Conservation (phyloP, 2,329 filamentous ascomycete species). For the Colletotrichum orchidophilum region DNA sequence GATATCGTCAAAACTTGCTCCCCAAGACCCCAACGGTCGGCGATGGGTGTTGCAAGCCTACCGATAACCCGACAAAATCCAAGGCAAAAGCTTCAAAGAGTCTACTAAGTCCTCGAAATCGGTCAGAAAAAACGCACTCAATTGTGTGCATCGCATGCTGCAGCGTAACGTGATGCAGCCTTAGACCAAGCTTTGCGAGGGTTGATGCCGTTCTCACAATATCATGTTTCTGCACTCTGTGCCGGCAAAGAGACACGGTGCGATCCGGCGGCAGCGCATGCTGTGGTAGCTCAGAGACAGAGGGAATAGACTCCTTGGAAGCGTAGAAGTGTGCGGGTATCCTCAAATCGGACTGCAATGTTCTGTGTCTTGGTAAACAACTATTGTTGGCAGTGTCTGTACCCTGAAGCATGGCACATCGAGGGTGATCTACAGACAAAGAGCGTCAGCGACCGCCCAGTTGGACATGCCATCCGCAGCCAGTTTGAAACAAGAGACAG, state of each 20-base stretch:
- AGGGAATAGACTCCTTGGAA: not conserved
- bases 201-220: not conserved
- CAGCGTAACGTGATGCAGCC: slow-evolving; percentile 21
- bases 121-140: not conserved
- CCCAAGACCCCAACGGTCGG: too few relatives aligned
- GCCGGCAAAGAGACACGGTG: not conserved
- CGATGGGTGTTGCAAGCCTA: not conserved
- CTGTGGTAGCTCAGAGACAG: not conserved
- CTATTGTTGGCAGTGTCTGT: not conserved
- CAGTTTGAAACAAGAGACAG: slow-evolving; percentile 31
- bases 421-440: slow-evolving; percentile 12
- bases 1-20: not conserved
- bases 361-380: not conserved
- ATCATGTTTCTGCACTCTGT: not conserved
- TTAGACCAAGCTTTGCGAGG: slow-evolving; percentile 1
- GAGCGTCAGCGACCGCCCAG: slow-evolving; percentile 4
- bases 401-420: not conserved
- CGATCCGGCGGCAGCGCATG: not conserved
- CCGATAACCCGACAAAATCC: slow-evolving; percentile 1
- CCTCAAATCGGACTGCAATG: not conserved
- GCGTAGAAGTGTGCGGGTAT: not conserved
- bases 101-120: not conserved
- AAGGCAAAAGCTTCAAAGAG: not conserved
- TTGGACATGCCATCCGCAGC: slow-evolving; percentile 14
- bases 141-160: slow-evolving; percentile 4